These are phyloP conservation scores for Hypomontagnella monticulosa DNA, from an alignment of 495 filamentous ascomycete species.

Conservation along the genomic window DNA sequence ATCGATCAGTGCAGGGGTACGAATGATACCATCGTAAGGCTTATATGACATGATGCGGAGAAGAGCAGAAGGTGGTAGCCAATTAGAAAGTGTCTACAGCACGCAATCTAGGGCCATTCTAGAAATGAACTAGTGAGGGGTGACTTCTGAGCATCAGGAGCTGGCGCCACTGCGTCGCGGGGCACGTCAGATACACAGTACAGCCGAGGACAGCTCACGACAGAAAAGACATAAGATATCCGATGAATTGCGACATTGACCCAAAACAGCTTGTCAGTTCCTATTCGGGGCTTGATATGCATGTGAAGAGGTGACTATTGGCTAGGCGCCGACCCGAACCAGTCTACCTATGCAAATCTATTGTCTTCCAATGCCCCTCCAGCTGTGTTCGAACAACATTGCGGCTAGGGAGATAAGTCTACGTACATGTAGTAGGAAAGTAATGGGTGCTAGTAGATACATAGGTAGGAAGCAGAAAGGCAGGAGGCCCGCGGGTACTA, in stretches of 20 bases:
- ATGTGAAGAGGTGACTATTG: conserved; percentile 17
- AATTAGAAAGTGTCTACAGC: conserved; percentile 33
- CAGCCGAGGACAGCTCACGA: conserved; percentile 3
- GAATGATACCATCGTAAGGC: conserved; percentile 44
- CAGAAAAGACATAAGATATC: conserved; percentile 33
- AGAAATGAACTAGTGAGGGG: conserved; percentile 45
- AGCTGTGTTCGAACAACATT: no score
- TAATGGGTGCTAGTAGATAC: background rate
- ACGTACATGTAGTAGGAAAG: no score
- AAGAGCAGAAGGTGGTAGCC: conserved; percentile 33
- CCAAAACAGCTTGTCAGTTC: conserved; percentile 15
- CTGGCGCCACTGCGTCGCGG: conserved; percentile 22
- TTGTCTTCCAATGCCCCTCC: conserved; percentile 10
- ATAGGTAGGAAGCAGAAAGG: conserved; percentile 13
- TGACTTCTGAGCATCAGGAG: conserved; percentile 18
- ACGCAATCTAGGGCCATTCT: conserved; percentile 39
- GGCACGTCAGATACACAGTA: conserved; percentile 19
- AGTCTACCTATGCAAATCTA: conserved; percentile 5
- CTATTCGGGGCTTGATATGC: conserved; percentile 25
- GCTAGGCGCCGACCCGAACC: conserved; percentile 10
- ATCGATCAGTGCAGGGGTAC: background rate
- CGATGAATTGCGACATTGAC: conserved; percentile 39
- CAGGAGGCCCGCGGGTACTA: no score
- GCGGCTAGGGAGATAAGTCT: no score
- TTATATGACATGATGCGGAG: conserved; percentile 44